A percentile compares a stretch with the other conserved stretches of the same genome.
These are phyloP conservation scores for Pleurotus eryngii DNA, from an alignment of 768 basidiomycete genomes.

Conservation along the genomic window DNA sequence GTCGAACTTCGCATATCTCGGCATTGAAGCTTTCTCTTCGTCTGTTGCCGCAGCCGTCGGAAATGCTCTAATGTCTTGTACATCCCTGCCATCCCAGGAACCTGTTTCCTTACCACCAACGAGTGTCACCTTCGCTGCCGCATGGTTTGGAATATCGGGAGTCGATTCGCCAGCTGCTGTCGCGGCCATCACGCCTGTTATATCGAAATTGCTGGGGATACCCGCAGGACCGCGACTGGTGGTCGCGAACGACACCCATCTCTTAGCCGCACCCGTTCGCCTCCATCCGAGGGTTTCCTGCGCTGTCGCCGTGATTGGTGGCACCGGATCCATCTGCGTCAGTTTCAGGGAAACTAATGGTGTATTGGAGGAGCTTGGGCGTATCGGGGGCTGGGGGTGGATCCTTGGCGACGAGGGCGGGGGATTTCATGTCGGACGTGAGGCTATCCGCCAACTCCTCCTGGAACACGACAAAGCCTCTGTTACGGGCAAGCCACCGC, in stretches of 20 bases:
- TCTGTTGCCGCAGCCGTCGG: constrained; percentile 51
- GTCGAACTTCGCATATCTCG: constrained; percentile 83
- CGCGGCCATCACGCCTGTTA: constrained; percentile 46
- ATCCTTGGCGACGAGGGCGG: constrained; percentile 83
- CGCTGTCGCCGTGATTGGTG: constrained; percentile 73
- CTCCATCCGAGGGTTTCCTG: constrained; percentile 53
- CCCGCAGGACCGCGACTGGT: constrained; percentile 51
- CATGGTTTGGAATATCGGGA: constrained; percentile 84
- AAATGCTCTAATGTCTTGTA: constrained; percentile 48
- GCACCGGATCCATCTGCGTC: constrained; percentile 78
- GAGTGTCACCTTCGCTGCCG: constrained; percentile 50
- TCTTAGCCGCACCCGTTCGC: constrained; percentile 77
- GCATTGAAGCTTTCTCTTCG: constrained; percentile 53
- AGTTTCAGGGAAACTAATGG: constrained; percentile 48
- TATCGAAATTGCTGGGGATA: constrained; percentile 58
- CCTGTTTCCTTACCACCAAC: constrained; percentile 36
- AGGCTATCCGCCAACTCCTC: constrained; percentile 68
- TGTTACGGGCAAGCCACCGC: constrained; percentile 26
- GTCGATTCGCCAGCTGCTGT: constrained; percentile 71
- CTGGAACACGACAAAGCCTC: constrained; percentile 50
- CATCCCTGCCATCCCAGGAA: constrained; percentile 31
- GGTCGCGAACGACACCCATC: constrained; percentile 80
- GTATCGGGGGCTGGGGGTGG: constrained; percentile 83
- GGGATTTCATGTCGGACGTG: constrained; percentile 76
- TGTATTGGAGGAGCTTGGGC: constrained; percentile 55